Conservation (phyloP, 2,329 filamentous ascomycete species). For the Pestalotiopsis sp. region DNA sequence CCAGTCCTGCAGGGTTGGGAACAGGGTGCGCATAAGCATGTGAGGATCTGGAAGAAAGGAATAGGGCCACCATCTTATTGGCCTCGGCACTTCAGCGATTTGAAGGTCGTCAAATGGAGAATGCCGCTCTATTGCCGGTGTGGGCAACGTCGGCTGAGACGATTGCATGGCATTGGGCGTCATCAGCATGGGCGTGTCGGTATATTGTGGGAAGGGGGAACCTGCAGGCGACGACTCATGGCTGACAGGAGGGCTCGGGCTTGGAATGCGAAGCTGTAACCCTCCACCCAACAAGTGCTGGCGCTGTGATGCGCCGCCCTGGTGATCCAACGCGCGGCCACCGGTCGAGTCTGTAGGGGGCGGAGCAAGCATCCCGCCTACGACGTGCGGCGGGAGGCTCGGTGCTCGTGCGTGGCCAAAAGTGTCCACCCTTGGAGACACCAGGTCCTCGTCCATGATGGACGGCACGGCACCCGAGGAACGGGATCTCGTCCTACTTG, state of each 20-base stretch:
- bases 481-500: constrained; percentile 41
- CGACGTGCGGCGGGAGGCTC: constrained; percentile 23
- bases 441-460: constrained; percentile 40
- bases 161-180: constrained; percentile 44
- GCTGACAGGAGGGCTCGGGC: constrained; percentile 42
- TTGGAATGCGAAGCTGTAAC: constrained; percentile 50
- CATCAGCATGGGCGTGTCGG: constrained; percentile 56
- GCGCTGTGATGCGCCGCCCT: not conserved
- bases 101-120: constrained; percentile 45
- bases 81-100: constrained; percentile 40
- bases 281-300: constrained; percentile 12
- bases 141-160: constrained; percentile 59
- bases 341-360: constrained; percentile 21
- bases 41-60: constrained; percentile 71
- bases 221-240: constrained; percentile 48
- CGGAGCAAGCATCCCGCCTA: constrained; percentile 34
- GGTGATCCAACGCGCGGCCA: constrained; percentile 15
- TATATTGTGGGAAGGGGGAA: constrained; percentile 70
- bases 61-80: constrained; percentile 81
- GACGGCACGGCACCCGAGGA: constrained; percentile 47
- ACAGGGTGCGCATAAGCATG: constrained; percentile 72
- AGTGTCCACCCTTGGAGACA: constrained; percentile 38
- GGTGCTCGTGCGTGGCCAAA: constrained; percentile 20
- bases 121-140: constrained; percentile 48
- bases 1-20: constrained; percentile 87